Base-by-base conservation (phyloP, 2,329 filamentous ascomycete genomes). In the Aureobasidium pullulans region DNA sequence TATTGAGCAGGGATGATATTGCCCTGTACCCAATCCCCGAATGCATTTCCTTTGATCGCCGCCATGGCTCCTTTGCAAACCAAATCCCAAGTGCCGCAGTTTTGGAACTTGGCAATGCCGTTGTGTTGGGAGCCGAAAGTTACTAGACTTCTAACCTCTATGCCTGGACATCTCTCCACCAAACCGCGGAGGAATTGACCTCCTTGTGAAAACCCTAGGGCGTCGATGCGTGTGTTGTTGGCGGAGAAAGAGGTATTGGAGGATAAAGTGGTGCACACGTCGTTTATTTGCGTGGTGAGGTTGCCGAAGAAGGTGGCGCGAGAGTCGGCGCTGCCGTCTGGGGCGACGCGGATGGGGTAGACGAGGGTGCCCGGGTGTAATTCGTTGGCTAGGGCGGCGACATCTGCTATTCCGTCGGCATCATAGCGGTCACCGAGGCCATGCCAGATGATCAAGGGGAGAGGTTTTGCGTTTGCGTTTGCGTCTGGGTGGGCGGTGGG, bases 391-490 rank as follows among this genome's bases (percentile, higher is more conserved):
- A 96, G 81, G n/a, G 81, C 76, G 63, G 83, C 88, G 34, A 96
- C 81, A 57, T 79, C 73, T 66, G 84, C 81, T 59, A 97, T 80
- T 60, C 92, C 91, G 1, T 91, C 86, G 63, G 84, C 83, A 56
- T 84, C 82, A 76, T 86, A 95, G 72, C 86, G 82, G 74, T 94
- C 89, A 67, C 84, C 84, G n/a, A 86, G 76, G 60, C 85, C 94
- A 73, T 99, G 94, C 94, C 94, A 99, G 75, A 99, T 89, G 61
- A 99, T 82, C 37, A 99, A 80, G 0, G 94, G 94, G 32, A 96
- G 82, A 3, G 89, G 90, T 8, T 66, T 67, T 46, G 64, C 23
- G 23, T 23, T 23, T 23, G 23, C 61, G 31, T 23, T 23, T 23
- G 23, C 61, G 31, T 70, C 62, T 58, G 65, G 61, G 47, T 34